A percentile compares a stretch with the other conserved stretches of the same genome.
Evolutionary conservation across 192 early-diverging fungal genomes (phyloP).

Genomic region (Coemansia sp.): DNA sequence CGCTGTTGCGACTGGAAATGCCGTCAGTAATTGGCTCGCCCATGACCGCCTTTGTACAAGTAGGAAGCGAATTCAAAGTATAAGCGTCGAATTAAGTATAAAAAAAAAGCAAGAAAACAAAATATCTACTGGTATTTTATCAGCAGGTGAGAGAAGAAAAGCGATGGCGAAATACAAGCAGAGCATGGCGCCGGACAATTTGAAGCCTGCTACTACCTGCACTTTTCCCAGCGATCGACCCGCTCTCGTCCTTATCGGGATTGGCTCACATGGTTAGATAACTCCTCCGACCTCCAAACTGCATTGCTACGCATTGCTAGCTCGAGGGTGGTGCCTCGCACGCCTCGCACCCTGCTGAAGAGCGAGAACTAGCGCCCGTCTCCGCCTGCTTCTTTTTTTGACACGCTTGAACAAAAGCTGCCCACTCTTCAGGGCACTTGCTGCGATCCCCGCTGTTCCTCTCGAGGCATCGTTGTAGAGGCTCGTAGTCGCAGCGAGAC

Average conservation of each 20-base stretch:
- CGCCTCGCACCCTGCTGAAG: conserved; percentile 16
- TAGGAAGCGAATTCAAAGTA: not conserved
- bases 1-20: conserved; percentile 36
- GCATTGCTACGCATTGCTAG: not conserved
- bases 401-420: conserved; percentile 63
- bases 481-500: conserved; percentile 58
- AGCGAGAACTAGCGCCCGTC: not conserved
- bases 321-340: conserved; percentile 18
- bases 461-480: conserved; percentile 62
- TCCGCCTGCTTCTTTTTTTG: conserved; percentile 50
- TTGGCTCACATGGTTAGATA: not conserved
- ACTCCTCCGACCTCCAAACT: too few species aligned
- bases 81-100: not conserved
- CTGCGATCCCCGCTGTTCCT: conserved; percentile 61
- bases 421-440: conserved; percentile 67
- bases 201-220: conserved; percentile 5
- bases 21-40: conserved; percentile 57
- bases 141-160: not conserved
- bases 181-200: conserved; percentile 8
- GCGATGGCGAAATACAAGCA: not conserved
- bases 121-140: not conserved
- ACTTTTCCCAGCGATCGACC: not conserved
- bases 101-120: not conserved
- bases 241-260: not conserved
- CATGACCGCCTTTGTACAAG: conserved; percentile 16